A percentile compares a stretch with the other conserved stretches of the same genome.
These are phyloP conservation scores for Huntiella omanensis DNA, from an alignment of 2,329 filamentous ascomycete species.

Conservation along the genomic window DNA sequence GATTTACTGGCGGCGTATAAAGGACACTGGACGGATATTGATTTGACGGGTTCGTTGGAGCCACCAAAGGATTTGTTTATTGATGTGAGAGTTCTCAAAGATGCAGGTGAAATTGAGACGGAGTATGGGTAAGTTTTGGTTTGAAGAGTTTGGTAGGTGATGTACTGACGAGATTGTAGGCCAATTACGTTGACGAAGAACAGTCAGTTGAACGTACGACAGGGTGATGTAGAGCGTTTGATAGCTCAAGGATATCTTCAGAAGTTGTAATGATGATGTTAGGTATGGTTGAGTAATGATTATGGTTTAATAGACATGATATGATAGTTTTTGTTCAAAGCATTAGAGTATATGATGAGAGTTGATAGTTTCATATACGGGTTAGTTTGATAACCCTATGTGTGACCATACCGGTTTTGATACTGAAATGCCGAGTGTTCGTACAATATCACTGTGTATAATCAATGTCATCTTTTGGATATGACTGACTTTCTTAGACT, in stretches of 20 bases:
- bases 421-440: too few species aligned
- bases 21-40: constrained; percentile 94
- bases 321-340: neutral
- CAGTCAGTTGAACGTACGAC: constrained; percentile 90
- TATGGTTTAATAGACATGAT: neutral
- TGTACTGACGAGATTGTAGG: constrained; percentile 25
- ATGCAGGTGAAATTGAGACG: constrained; percentile 95
- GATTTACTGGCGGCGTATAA: constrained; percentile 93
- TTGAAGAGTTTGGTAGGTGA: neutral
- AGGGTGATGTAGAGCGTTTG: constrained; percentile 84
- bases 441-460: too few species aligned
- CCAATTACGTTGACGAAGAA: constrained; percentile 95
- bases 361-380: neutral
- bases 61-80: constrained; percentile 94
- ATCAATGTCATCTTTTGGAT: too few species aligned
- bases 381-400: neutral
- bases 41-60: constrained; percentile 81
- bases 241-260: constrained; percentile 92
- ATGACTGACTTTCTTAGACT: too few species aligned
- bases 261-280: constrained; percentile 34
- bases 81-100: constrained; percentile 85
- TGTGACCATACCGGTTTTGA: neutral
- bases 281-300: neutral
- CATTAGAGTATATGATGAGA: neutral
- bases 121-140: constrained; percentile 67